Conservation (phyloP, 2,329 filamentous ascomycete genomes). For the Colletotrichum neosansevieriae region DNA sequence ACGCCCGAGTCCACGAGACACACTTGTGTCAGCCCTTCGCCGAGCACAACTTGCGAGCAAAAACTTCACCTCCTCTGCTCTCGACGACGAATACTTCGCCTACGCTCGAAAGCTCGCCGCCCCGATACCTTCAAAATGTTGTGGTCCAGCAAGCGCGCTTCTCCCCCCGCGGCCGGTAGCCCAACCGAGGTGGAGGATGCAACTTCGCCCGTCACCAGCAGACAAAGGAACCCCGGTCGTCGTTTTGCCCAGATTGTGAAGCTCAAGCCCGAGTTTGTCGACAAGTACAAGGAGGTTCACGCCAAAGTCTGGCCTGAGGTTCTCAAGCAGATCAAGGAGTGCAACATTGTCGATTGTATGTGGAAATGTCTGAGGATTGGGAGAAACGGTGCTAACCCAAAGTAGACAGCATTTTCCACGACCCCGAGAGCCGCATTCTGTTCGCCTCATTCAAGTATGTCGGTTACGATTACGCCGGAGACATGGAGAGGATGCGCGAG, state of each 20-base stretch:
- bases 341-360: constrained; percentile 79
- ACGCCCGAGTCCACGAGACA: constrained; percentile 26
- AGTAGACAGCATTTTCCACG: constrained; percentile 79
- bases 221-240: constrained; percentile 57
- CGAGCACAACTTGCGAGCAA: constrained; percentile 24
- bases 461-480: constrained; percentile 77
- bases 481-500: constrained; percentile 81
- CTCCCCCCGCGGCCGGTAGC: constrained; percentile 21
- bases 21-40: constrained; percentile 25
- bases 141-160: constrained; percentile 38
- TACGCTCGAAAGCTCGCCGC: not conserved
- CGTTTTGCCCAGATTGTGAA: constrained; percentile 80
- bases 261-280: constrained; percentile 74
- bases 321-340: constrained; percentile 79
- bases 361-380: constrained; percentile 18
- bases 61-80: constrained; percentile 15
- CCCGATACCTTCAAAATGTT: constrained; percentile 28
- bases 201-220: constrained; percentile 25
- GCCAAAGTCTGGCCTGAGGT: constrained; percentile 83
- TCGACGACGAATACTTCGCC: constrained; percentile 20
- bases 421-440: constrained; percentile 70
- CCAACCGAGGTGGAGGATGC: constrained; percentile 30
- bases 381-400: not conserved
- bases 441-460: constrained; percentile 85
- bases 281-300: constrained; percentile 80